Evolutionary conservation across 2,329 filamentous ascomycete species (phyloP).

Genomic region (Claviceps monticola): DNA sequence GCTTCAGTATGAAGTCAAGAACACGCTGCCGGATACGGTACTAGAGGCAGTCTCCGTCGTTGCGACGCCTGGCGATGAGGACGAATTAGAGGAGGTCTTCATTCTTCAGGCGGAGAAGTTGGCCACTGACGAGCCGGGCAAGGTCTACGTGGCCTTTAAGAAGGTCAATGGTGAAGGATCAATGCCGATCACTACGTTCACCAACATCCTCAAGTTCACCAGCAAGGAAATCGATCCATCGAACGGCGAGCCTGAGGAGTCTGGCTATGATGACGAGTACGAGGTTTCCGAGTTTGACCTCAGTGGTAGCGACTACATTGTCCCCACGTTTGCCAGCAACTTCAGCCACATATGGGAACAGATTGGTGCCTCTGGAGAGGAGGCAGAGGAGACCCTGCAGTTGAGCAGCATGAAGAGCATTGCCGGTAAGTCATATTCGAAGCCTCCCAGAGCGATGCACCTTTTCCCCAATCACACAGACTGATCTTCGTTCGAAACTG

Average conservation of each 20-base stretch:
- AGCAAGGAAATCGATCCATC: conserved; percentile 96
- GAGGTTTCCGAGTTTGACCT: conserved; percentile 90
- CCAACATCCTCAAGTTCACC: conserved; percentile 90
- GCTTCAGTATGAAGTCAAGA: conserved; percentile 93
- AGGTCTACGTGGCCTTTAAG: conserved; percentile 90
- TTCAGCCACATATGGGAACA: conserved; percentile 96
- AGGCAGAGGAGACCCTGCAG: conserved; percentile 83
- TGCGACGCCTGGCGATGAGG: conserved; percentile 66
- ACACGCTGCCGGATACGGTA: conserved; percentile 82
- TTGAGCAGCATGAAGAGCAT: conserved; percentile 83
- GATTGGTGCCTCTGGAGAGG: conserved; percentile 74
- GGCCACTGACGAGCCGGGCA: conserved; percentile 72
- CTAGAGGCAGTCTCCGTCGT: conserved; percentile 80
- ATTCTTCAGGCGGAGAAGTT: conserved; percentile 81
- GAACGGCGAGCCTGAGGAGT: conserved; percentile 82
- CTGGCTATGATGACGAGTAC: conserved; percentile 94
- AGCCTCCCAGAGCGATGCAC: too few relatives aligned
- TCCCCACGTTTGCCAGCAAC: conserved; percentile 85
- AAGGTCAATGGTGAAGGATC: conserved; percentile 61
- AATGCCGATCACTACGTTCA: conserved; percentile 72
- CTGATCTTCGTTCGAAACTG: conserved; percentile 7
- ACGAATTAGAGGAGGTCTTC: conserved; percentile 80
- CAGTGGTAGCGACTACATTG: conserved; percentile 80
- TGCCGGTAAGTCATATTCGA: conserved; percentile 48
- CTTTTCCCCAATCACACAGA: too few relatives aligned